Conservation (phyloP, 257 asterid genomes). For the Asclepias syriaca region DNA sequence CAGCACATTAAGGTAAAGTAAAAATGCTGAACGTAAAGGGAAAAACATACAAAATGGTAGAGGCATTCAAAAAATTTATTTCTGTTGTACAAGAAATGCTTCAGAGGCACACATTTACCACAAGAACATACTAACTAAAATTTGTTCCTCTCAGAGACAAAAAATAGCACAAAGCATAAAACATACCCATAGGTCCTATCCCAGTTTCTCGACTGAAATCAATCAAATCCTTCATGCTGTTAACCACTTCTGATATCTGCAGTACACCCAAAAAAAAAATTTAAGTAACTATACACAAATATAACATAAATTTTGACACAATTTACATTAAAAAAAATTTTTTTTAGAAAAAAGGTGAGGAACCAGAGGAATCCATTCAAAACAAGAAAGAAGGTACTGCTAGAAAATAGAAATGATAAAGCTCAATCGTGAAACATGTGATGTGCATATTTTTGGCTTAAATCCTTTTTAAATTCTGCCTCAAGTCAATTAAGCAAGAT, state of each 20-base stretch:
- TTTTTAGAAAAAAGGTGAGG: no score
- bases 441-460: background rate
- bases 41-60: background rate
- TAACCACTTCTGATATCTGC: constrained; percentile 99
- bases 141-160: background rate
- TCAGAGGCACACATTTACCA: background rate
- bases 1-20: background rate
- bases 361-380: no score
- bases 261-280: constrained; percentile 12
- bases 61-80: background rate
- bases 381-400: background rate
- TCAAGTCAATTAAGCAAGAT: background rate
- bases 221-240: constrained; percentile 99
- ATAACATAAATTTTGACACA: background rate
- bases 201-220: constrained; percentile 89
- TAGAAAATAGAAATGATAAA: background rate
- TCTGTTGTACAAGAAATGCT: background rate
- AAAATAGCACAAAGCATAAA: constrained; percentile 11
- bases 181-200: constrained; percentile 96
- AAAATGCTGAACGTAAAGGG: background rate
- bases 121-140: background rate
- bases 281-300: background rate
- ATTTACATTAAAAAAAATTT: background rate
- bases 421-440: background rate
- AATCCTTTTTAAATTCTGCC: background rate